phyloP scores from a whole-genome alignment of 75 land plant species.

The Selaginella moellendorffii region DNA sequence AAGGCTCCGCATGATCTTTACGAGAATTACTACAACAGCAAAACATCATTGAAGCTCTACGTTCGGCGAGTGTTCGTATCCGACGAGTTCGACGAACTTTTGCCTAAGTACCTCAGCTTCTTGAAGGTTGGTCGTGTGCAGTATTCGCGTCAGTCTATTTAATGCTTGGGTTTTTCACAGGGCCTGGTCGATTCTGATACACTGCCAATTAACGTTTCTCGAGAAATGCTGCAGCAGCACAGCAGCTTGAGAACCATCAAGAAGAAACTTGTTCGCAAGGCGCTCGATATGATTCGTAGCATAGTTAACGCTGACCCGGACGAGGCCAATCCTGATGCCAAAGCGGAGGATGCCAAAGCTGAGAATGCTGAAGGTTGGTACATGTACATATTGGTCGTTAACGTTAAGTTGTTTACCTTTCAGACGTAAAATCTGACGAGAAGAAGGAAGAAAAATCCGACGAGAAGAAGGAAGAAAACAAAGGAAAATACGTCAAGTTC shows the following conservation, averaged over 20 bases:
- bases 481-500: slow-evolving; percentile 78
- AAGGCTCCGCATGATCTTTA: slow-evolving; percentile 84
- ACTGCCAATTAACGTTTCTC: slow-evolving; percentile 84
- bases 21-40: slow-evolving; percentile 80
- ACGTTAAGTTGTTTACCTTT: no score
- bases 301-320: slow-evolving; percentile 90
- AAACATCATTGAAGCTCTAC: slow-evolving; percentile 72
- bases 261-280: slow-evolving; percentile 92
- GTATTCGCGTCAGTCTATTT: not conserved
- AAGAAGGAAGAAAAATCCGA: no score
- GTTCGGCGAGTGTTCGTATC: slow-evolving; percentile 92
- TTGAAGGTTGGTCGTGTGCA: slow-evolving; percentile 33
- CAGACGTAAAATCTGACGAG: no score
- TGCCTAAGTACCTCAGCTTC: slow-evolving; percentile 86
- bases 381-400: no score
- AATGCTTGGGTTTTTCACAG: slow-evolving; percentile 29
- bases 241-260: slow-evolving; percentile 88
- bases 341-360: slow-evolving; percentile 34
- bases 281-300: slow-evolving; percentile 85
- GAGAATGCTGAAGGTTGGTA: no score
- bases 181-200: slow-evolving; percentile 98
- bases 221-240: slow-evolving; percentile 98
- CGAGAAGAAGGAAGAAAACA: slow-evolving; percentile 38
- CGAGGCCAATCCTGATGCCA: slow-evolving; percentile 35
- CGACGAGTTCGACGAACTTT: slow-evolving; percentile 90